A percentile compares a stretch with the other conserved stretches of the same genome.
Conservation (phyloP, 371 early-diverging fungal species). For the Mucor racemosus region DNA sequence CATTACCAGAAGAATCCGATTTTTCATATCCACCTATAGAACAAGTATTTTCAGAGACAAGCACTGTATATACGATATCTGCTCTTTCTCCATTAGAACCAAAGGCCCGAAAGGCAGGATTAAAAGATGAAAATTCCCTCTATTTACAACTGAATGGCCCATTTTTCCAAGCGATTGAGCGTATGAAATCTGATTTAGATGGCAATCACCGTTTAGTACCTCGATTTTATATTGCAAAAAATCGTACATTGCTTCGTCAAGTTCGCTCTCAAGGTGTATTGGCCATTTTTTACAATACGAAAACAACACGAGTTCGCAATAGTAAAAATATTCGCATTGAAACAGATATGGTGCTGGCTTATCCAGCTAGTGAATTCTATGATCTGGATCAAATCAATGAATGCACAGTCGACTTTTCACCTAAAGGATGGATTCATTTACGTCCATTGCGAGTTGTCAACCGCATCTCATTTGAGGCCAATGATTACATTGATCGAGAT, state of each 20-base stretch:
- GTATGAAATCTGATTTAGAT: slow-evolving; percentile 35
- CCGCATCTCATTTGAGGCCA: slow-evolving; percentile 39
- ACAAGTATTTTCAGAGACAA: slow-evolving; percentile 34
- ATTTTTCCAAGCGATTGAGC: slow-evolving; percentile 47
- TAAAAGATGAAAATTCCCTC: slow-evolving; percentile 37
- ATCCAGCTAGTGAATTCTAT: slow-evolving; percentile 43
- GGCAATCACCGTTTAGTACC: slow-evolving; percentile 35
- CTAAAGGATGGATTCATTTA: slow-evolving; percentile 47
- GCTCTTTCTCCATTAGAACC: slow-evolving; percentile 48
- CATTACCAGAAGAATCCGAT: slow-evolving; percentile 36
- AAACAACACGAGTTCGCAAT: slow-evolving; percentile 27
- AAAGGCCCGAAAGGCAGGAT: slow-evolving; percentile 35
- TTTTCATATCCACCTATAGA: slow-evolving; percentile 37
- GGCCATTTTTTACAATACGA: slow-evolving; percentile 46
- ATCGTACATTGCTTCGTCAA: slow-evolving; percentile 45
- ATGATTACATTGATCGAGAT: slow-evolving; percentile 47
- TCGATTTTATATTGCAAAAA: slow-evolving; percentile 54
- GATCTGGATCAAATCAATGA: slow-evolving; percentile 48
- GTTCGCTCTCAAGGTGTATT: slow-evolving; percentile 43
- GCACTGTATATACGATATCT: slow-evolving; percentile 49
- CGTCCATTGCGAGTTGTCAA: slow-evolving; percentile 43
- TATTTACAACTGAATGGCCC: slow-evolving; percentile 48
- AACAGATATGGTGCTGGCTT: slow-evolving; percentile 48
- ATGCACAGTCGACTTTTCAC: slow-evolving; percentile 48
- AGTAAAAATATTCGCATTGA: slow-evolving; percentile 36